These are phyloP conservation scores for Globisporangium canariense DNA, from an alignment of 352 stramenopile species.

Conservation along the genomic window DNA sequence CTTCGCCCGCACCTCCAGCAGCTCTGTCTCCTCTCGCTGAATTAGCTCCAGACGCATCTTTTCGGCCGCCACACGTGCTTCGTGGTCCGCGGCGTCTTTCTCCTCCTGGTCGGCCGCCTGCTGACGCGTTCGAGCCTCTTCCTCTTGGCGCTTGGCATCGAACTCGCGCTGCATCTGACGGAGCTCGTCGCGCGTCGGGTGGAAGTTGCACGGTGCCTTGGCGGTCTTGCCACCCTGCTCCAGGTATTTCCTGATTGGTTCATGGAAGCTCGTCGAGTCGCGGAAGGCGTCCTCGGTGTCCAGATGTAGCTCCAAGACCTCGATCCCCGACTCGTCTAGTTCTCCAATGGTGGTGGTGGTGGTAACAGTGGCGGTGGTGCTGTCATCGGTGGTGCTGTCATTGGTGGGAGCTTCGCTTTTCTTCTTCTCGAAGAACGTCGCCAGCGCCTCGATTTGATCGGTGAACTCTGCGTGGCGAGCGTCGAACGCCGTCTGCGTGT, in stretches of 20 bases:
- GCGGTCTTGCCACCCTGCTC: conserved; percentile 55
- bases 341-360: not conserved
- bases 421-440: conserved; percentile 64
- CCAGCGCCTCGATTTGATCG: conserved; percentile 42
- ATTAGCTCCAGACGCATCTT: conserved; percentile 63
- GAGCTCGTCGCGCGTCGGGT: conserved; percentile 71
- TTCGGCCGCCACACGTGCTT: conserved; percentile 51
- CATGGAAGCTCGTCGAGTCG: conserved; percentile 34
- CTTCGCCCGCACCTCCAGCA: conserved; percentile 78
- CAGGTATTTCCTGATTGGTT: conserved; percentile 67
- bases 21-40: conserved; percentile 73
- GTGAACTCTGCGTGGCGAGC: conserved; percentile 46
- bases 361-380: not conserved
- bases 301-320: conserved; percentile 68
- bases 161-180: conserved; percentile 38
- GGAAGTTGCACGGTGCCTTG: conserved; percentile 71
- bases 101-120: conserved; percentile 47
- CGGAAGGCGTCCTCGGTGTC: conserved; percentile 40
- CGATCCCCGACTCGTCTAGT: conserved; percentile 32
- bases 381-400: not conserved
- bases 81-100: conserved; percentile 39
- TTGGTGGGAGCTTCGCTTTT: not conserved
- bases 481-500: conserved; percentile 60
- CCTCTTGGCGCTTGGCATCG: conserved; percentile 42
- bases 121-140: conserved; percentile 33